These are phyloP conservation scores for Rhizophora mangle DNA, from an alignment of 345 rosid species.

Conservation along the genomic window DNA sequence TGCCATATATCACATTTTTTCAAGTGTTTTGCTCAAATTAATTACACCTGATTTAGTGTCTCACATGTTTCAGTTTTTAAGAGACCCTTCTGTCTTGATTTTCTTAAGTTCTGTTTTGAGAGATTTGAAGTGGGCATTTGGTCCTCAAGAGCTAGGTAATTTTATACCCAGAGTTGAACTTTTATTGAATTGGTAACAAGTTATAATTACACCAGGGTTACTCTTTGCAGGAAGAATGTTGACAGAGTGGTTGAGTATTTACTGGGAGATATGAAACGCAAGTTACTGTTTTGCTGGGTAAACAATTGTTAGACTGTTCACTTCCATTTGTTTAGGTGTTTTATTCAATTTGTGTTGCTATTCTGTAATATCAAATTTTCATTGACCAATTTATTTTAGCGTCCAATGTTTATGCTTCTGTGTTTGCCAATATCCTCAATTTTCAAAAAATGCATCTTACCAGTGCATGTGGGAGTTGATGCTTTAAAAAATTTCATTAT, in stretches of 20 bases:
- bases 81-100: constrained; percentile 65
- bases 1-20: neutral
- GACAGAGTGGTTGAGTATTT: constrained; percentile 51
- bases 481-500: neutral
- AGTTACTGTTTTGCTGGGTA: constrained; percentile 89
- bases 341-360: neutral
- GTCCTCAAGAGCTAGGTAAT: constrained; percentile 76
- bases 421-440: neutral
- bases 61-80: constrained; percentile 50
- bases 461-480: neutral
- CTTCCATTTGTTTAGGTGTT: neutral
- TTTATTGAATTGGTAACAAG: neutral
- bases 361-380: neutral
- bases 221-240: constrained; percentile 53
- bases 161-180: constrained; percentile 9
- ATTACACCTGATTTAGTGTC: constrained; percentile 7
- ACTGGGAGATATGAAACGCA: constrained; percentile 71
- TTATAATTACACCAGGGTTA: neutral
- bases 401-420: neutral
- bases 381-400: neutral
- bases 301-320: neutral
- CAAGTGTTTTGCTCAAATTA: neutral
- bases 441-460: neutral
- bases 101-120: constrained; percentile 73
- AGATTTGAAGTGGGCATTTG: constrained; percentile 80